These are phyloP conservation scores for Colletotrichum sp. DNA, from an alignment of 2,329 filamentous ascomycete genomes.

Conservation along the genomic window DNA sequence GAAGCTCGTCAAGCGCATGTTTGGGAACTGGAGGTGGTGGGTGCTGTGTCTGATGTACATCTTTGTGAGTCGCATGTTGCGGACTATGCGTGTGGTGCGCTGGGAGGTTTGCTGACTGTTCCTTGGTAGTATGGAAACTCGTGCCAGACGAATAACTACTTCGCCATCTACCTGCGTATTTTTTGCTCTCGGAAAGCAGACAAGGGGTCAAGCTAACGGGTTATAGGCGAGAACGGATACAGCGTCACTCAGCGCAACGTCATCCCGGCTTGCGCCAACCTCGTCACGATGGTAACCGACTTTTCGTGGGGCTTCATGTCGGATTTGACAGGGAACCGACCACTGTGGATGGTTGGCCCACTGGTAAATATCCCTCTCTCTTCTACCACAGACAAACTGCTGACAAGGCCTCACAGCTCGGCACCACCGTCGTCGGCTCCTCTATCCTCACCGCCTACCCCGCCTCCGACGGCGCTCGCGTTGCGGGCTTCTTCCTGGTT, in stretches of 20 bases:
- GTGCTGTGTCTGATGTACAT: slow-evolving; percentile 29
- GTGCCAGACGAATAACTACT: slow-evolving; percentile 2
- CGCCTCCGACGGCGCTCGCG: neutral
- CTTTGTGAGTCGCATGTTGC: slow-evolving; percentile 23
- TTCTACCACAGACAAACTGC: fast-evolving
- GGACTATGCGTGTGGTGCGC: neutral
- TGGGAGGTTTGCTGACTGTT: neutral
- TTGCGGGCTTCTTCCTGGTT: slow-evolving; percentile 1
- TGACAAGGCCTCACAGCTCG: neutral
- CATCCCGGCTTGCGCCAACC: slow-evolving; percentile 10
- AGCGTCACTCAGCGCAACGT: slow-evolving; percentile 10
- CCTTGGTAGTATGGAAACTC: neutral
- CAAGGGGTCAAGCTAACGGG: neutral
- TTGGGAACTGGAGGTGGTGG: slow-evolving; percentile 31
- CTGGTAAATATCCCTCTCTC: neutral
- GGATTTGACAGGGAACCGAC: neutral
- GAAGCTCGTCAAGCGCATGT: slow-evolving; percentile 25
- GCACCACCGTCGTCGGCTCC: slow-evolving; percentile 4
- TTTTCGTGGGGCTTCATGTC: slow-evolving; percentile 8
- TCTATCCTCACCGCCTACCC: neutral
- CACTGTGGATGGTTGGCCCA: neutral
- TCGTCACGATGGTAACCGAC: slow-evolving; percentile 9
- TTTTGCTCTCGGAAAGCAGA: fast-evolving
- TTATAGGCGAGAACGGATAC: neutral
- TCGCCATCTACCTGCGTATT: slow-evolving; percentile 2